phyloP scores from a whole-genome alignment of 2,329 filamentous ascomycete species.

The Diaporthe batatas region DNA sequence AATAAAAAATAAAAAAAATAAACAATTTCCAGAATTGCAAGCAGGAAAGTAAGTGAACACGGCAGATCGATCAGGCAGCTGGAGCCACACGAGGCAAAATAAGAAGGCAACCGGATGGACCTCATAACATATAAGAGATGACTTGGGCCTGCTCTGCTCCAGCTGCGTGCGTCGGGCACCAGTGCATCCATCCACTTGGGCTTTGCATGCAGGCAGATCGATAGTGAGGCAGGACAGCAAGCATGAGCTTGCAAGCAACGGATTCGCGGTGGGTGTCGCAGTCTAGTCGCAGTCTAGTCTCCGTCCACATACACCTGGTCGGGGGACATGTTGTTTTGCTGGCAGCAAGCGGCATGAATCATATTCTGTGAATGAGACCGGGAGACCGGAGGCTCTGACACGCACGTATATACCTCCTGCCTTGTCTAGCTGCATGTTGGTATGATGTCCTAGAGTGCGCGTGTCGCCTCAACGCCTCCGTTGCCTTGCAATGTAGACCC shows the following conservation, averaged over 20 bases:
- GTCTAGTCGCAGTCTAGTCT: too few species aligned
- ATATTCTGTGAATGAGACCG: neutral
- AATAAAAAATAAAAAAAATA: too few species aligned
- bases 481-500: conserved; percentile 19
- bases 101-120: conserved; percentile 27
- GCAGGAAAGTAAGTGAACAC: neutral
- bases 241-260: too few species aligned
- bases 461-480: neutral
- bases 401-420: neutral
- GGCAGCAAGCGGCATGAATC: conserved; percentile 25
- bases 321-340: neutral
- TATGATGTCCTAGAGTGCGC: conserved; percentile 13
- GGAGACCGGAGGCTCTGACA: neutral
- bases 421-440: conserved; percentile 14
- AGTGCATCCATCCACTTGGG: too few species aligned
- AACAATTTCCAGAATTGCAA: neutral
- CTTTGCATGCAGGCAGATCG: neutral
- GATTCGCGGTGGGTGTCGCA: neutral
- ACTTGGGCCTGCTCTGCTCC: neutral
- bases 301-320: neutral
- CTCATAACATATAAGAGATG: conserved; percentile 7
- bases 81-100: conserved; percentile 9
- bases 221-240: neutral
- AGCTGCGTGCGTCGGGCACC: conserved; percentile 26
- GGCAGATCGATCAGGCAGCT: conserved; percentile 12